Evolutionary conservation across 352 stramenopile genomes (phyloP).

Genomic region (Phytopythium chamaehyphon): DNA sequence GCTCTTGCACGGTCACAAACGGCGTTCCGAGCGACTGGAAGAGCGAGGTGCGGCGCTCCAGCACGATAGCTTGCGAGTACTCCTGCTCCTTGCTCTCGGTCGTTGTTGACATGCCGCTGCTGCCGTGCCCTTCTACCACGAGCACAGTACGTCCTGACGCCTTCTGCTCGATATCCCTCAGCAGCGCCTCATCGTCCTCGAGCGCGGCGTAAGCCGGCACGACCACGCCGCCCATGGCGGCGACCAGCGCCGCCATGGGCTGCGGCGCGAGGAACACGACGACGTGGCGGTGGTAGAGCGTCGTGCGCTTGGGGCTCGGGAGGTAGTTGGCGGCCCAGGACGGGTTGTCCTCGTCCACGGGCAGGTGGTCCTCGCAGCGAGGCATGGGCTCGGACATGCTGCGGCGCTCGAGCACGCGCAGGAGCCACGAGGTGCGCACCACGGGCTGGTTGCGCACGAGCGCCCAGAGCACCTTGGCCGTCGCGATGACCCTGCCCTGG

Average conservation of each 20-base stretch:
- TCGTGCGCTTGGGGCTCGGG: constrained; percentile 72
- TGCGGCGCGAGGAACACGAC: constrained; percentile 73
- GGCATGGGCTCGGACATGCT: constrained; percentile 72
- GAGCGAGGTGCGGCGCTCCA: constrained; percentile 56
- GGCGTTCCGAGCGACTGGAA: constrained; percentile 59
- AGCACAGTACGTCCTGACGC: constrained; percentile 44
- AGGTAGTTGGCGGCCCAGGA: constrained; percentile 62
- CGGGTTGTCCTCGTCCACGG: constrained; percentile 49
- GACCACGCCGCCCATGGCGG: constrained; percentile 68
- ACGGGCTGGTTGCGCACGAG: constrained; percentile 83
- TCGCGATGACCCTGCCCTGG: constrained; percentile 71
- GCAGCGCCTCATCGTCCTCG: constrained; percentile 49
- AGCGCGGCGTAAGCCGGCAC: constrained; percentile 50
- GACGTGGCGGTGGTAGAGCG: constrained; percentile 61
- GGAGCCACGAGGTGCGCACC: constrained; percentile 78
- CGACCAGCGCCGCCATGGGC: constrained; percentile 75
- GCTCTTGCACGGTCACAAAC: constrained; percentile 78
- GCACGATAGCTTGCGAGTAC: constrained; percentile 20
- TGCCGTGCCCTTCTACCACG: constrained; percentile 52
- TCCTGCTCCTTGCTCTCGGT: constrained; percentile 27
- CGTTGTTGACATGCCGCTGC: constrained; percentile 46
- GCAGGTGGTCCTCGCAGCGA: constrained; percentile 72
- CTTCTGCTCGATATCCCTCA: constrained; percentile 54
- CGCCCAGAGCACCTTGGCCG: constrained; percentile 84
- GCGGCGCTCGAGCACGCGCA: constrained; percentile 68